Base-by-base conservation (phyloP, 2,329 filamentous ascomycete species). In the Colletotrichum gloeosporioides region DNA sequence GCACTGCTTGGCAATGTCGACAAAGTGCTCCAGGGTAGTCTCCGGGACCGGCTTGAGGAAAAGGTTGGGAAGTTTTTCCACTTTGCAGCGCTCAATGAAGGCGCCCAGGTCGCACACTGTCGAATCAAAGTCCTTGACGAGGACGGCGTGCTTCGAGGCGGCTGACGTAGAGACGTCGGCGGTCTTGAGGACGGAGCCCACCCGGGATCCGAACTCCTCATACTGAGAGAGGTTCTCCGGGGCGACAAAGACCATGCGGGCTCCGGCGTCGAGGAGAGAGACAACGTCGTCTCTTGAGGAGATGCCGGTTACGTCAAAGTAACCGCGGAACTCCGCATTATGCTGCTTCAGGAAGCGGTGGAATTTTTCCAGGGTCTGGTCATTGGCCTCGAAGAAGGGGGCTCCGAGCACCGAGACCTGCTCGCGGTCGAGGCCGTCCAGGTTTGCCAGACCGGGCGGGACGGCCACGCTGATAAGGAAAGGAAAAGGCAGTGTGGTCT, bases 181-280 rank as follows among this genome's bases (percentile, higher is more conserved):
- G 67, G 89, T 87, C 15, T 85, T 85, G 15, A 91, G 86, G 27
- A 87, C 85, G 3, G 91, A 89, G 25, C 90, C 87, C 31, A 93
- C 88, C 74, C 92, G 88, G 59, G 88, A 86, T 59, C 89, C 90
- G 78, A 91, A 92, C 78, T 90, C 88, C 64, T 88, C 84, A 75
- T 91, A 90, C 68, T 89, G 86, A 10, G 88, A 87, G 69, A 98
- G 87, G 82, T 95, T 94, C 73, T 92, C 89, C 64, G 93, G 90
- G 22, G 90, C 90, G 67, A 98, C 94, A 83, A 99, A 97, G 77
- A 97, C 93, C 83, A 94, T 97, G 69, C 93, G 91, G 8, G 96
- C 95, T 76, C 97, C 97, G 78, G 93, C 91, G 83, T 99, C 95
- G 72, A 99, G 92, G 44, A 99, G 89, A 63, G 94, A 91, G 70